Conservation (phyloP, 495 filamentous ascomycete species). For the Chaetomium tenue region DNA sequence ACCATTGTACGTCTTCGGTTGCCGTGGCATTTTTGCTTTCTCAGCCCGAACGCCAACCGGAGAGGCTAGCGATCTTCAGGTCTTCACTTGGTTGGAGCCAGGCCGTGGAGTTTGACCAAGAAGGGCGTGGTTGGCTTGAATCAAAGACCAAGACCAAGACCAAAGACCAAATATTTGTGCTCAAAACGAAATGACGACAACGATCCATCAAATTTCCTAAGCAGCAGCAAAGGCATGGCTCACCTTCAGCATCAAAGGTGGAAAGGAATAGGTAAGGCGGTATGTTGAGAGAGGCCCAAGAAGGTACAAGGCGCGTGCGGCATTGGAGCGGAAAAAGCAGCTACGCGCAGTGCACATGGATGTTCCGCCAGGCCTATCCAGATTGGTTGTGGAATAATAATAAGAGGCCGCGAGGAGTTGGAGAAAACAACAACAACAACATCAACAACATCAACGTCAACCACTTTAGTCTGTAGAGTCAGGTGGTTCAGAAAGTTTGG, state of each 20-base stretch:
- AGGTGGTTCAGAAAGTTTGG: too few relatives aligned
- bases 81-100: background rate
- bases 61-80: slow-evolving; percentile 3
- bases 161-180: background rate
- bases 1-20: slow-evolving; percentile 9
- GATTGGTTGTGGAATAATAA: background rate
- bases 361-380: background rate
- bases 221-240: background rate
- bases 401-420: background rate
- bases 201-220: background rate
- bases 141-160: background rate
- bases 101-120: background rate
- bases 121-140: background rate
- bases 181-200: background rate
- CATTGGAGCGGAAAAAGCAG: background rate
- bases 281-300: background rate
- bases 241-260: background rate
- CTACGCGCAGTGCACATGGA: background rate
- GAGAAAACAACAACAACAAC: background rate
- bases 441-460: background rate
- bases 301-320: background rate
- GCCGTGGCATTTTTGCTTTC: slow-evolving; percentile 26
- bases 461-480: too few relatives aligned
- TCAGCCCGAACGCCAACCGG: background rate
- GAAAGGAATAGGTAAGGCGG: background rate